Conservation (phyloP, 75 land plant genomes). For the Cupressus sempervirens region DNA sequence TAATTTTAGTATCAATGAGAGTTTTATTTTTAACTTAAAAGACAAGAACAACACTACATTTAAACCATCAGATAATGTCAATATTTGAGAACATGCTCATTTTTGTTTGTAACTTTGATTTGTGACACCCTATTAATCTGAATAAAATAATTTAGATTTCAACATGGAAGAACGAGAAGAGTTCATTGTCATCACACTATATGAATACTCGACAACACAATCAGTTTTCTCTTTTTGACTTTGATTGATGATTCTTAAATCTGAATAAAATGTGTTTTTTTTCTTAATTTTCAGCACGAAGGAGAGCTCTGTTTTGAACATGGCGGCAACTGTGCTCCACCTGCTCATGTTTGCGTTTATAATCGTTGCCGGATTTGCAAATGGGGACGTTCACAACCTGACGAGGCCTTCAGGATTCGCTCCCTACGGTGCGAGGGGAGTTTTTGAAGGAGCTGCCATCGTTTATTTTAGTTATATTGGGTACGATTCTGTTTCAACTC, state of each 20-base stretch:
- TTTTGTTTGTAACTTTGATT: too few species aligned
- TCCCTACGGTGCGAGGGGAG: conserved; percentile 57
- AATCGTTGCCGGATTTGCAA: conserved; percentile 44
- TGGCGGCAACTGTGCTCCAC: conserved; percentile 45
- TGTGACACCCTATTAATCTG: too few species aligned
- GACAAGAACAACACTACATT: too few species aligned
- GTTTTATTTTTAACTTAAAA: too few species aligned
- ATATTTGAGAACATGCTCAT: too few species aligned
- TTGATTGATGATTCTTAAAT: neutral
- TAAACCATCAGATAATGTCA: too few species aligned
- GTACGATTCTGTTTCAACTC: conserved; percentile 74
- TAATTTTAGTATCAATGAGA: too few species aligned
- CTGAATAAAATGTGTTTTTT: neutral
- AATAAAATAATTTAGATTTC: too few species aligned
- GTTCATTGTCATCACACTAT: too few species aligned
- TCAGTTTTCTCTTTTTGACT: neutral
- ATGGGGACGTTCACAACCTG: conserved; percentile 33
- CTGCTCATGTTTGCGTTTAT: conserved; percentile 47
- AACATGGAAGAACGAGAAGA: too few species aligned
- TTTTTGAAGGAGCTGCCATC: conserved; percentile 70
- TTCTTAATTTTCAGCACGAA: conserved; percentile 53
- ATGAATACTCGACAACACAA: too few species aligned
- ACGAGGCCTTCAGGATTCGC: conserved; percentile 41
- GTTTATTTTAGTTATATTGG: conserved; percentile 90
- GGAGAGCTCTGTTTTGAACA: conserved; percentile 51